phyloP scores from a whole-genome alignment of 768 basidiomycete species.

The Termitomyces sp. region DNA sequence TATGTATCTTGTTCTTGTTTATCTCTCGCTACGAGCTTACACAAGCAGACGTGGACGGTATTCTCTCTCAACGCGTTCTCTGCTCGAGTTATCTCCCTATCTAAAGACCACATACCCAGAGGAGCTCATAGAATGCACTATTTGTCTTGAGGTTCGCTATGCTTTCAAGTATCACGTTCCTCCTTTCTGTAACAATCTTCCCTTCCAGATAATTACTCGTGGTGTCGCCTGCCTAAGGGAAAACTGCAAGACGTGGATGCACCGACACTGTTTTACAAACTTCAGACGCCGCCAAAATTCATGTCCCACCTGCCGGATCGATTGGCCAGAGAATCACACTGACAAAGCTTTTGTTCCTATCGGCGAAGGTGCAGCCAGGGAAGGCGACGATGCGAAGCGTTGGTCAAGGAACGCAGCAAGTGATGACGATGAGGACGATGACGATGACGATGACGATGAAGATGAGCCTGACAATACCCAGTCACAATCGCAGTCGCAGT shows the following conservation, averaged over 20 bases:
- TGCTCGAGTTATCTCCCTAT: conserved; percentile 73
- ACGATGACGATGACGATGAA: conserved; percentile 33
- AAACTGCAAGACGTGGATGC: conserved; percentile 64
- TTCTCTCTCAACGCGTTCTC: conserved; percentile 69
- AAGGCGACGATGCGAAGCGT: conserved; percentile 50
- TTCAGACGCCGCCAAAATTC: conserved; percentile 39
- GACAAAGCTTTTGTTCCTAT: conserved; percentile 48
- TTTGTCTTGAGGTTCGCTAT: conserved; percentile 61
- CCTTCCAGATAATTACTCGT: conserved; percentile 58
- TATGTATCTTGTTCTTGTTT: conserved; percentile 30
- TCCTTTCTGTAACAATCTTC: not conserved
- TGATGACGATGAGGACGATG: conserved; percentile 45
- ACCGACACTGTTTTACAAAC: conserved; percentile 58
- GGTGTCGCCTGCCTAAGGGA: conserved; percentile 59
- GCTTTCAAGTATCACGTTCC: not conserved
- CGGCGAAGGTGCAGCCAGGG: conserved; percentile 66
- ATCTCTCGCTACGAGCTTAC: conserved; percentile 4
- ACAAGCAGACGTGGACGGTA: conserved; percentile 59
- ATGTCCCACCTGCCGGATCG: conserved; percentile 56
- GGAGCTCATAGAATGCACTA: conserved; percentile 67
- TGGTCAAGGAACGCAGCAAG: conserved; percentile 29
- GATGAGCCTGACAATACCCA: conserved; percentile 35
- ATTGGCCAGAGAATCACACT: conserved; percentile 57
- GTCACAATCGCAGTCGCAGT: conserved; percentile 5
- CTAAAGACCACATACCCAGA: conserved; percentile 71